Evolutionary conservation across 345 rosid genomes (phyloP), one percentile per base, ranked within the genome.

Genomic region (Citrus trifoliata): DNA sequence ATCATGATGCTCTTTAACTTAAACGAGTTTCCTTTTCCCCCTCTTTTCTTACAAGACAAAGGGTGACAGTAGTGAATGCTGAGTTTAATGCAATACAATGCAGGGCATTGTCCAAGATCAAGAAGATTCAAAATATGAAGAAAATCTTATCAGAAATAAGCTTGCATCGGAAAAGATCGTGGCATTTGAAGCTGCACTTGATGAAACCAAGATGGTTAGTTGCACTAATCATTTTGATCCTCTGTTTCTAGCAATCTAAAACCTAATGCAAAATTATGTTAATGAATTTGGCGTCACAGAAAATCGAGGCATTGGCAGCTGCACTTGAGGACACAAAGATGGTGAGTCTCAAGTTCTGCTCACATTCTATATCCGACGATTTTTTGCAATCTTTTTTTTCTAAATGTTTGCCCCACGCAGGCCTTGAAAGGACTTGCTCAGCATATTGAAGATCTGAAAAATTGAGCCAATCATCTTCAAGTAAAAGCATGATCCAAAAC

Each of bases 241-340:
- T 40, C 27, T 16, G 4, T 60, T 18, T 75, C 28, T 78, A 61
- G 35, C 24, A 70, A 70, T 48, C 16, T 30, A 55, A 66, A 65
- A 16, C 73, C n/a, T 38, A 61, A 46, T 27, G n/a, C 25, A 22
- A 53, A 72, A 24, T 53, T 21, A 14, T 61, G 42, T 58, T 81
- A 32, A 60, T 27, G 2, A n/a, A 59, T 32, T 76, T 67, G 67
- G 16, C 37, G 46, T 35, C 22, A 70, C 85, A 85, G 90, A 82
- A 84, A 83, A 79, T 86, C 40, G 82, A 79, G 53, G 88, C 83
- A 56, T 38, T 85, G 76, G 89, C 87, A 83, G 86, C 72, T 66
- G 84, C 87, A 19, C 80, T 89, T 10, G 74, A 83, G 69, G 78
- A 80, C 69, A 81, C 86, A 73, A 88, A 82, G 85, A 73, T 10